Conservation (phyloP, 352 stramenopile genomes). For the Phytophthora vignae region DNA sequence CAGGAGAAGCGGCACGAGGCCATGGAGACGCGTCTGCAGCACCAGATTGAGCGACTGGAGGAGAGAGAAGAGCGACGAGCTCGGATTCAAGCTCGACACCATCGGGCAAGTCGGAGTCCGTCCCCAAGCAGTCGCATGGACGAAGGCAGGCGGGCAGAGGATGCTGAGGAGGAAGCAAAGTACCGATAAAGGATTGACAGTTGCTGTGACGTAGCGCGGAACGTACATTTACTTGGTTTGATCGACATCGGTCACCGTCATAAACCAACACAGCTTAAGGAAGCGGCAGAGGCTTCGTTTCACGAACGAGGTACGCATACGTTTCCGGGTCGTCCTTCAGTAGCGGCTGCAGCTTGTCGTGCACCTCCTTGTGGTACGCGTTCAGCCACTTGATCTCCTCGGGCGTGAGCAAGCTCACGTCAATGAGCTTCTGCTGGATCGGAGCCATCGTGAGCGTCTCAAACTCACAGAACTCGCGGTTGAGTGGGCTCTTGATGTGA, state of each 20-base stretch:
- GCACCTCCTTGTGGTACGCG: conserved; percentile 92
- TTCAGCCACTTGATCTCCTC: conserved; percentile 97
- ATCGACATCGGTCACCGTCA: not conserved
- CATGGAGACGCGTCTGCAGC: conserved; percentile 56
- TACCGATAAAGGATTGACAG: not conserved
- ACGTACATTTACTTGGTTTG: not conserved
- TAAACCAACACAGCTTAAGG: conserved; percentile 12
- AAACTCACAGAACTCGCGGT: conserved; percentile 96
- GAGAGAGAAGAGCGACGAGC: conserved; percentile 52
- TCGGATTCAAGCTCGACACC: conserved; percentile 36
- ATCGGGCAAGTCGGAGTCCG: conserved; percentile 49
- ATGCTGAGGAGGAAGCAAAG: not conserved
- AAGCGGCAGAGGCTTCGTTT: conserved; percentile 72
- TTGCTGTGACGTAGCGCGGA: not conserved
- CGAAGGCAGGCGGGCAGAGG: not conserved
- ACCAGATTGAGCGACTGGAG: conserved; percentile 57
- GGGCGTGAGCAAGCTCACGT: conserved; percentile 90
- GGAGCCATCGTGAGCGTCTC: conserved; percentile 98
- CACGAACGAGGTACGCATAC: conserved; percentile 78
- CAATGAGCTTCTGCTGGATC: conserved; percentile 98
- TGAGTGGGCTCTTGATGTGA: conserved; percentile 70
- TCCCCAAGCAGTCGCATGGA: conserved; percentile 29
- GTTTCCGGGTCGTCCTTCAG: conserved; percentile 71
- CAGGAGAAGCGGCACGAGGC: conserved; percentile 56
- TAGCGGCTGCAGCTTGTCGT: conserved; percentile 92